Evolutionary conservation across 306 rosid species (phyloP), one percentile per base, ranked within the genome.

Genomic region (Vicia faba): DNA sequence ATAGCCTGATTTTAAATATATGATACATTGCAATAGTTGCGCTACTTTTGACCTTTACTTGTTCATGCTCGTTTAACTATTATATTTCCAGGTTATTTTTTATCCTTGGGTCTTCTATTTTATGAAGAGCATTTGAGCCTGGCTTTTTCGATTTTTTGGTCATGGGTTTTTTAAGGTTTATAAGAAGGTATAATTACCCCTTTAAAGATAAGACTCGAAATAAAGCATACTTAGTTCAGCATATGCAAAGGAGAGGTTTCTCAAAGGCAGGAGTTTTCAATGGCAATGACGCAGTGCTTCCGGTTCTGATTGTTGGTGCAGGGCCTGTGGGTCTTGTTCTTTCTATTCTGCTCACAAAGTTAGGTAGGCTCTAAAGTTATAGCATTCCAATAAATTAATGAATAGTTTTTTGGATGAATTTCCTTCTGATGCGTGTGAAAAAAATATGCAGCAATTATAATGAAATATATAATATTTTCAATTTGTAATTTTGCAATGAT

Each of bases 261-360:
- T 86, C 93, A 18, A 73, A 71, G 67, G 64, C 81, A 5, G 64
- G 75, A 78, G 55, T 63, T 61, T 75, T 72, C 73, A 54, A 70
- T 41, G 79, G 81, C 70, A 76, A 79, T 16, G 79, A 82, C 75
- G 45, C 73, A 10, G 77, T 80, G 77, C 83, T 85, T 82, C 97
- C 96, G 12, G 95, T 91, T 81, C 79, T 91, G 56, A 87, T 91
- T 12, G 79, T 88, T 36, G 97, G 96, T 18, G 95, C 97, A 26
- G 96, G 96, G 55, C 96, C 97, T 68, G 97, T 88, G 50, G 96
- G 97, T 75, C 96, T 91, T 51, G 88, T 85, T 70, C 95, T 88
- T 64, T 82, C 97, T 35, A 85, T 84, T 68, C 96, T 91, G 74
- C 83, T 88, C 61, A 85, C 88, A 11, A 91, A 84, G 78, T 78